Conservation (phyloP, 306 rosid genomes). For the Biancaea sappan region DNA sequence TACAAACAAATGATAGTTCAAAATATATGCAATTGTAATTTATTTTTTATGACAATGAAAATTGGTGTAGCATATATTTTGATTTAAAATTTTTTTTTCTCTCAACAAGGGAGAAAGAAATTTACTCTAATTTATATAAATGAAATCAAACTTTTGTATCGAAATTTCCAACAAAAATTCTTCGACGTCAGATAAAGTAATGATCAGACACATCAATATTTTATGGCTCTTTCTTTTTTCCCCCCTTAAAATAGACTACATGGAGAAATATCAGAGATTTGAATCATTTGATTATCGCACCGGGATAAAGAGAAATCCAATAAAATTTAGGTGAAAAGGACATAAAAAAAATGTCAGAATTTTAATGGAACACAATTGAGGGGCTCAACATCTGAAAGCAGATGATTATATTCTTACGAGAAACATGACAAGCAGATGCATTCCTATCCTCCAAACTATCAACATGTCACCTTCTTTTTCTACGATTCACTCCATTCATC, state of each 20-base stretch:
- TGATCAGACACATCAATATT: not conserved
- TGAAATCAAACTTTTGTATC: no score
- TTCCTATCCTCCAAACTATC: not conserved
- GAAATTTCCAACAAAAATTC: no score
- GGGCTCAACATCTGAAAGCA: slow-evolving; percentile 12
- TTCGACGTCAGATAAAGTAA: no score
- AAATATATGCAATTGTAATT: no score
- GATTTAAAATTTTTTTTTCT: no score
- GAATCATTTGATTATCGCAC: not conserved
- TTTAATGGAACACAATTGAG: slow-evolving; percentile 9
- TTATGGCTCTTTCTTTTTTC: not conserved
- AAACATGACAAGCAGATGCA: slow-evolving; percentile 35
- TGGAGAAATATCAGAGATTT: not conserved
- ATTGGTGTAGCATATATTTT: no score
- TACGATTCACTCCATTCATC: no score
- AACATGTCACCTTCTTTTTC: not conserved
- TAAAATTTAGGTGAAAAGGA: slow-evolving; percentile 1
- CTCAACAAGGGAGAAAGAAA: no score
- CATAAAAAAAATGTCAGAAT: not conserved
- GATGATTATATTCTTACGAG: slow-evolving; percentile 13
- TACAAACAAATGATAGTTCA: no score
- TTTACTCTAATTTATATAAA: no score
- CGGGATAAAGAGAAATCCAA: not conserved
- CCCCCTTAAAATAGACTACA: no score
- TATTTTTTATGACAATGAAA: no score